Percentiles rank a stretch among this genome's conserved stretches.
Evolutionary conservation across 1,139 yeast species (phyloP).

Genomic region (Sugiyamaella paludigena): DNA sequence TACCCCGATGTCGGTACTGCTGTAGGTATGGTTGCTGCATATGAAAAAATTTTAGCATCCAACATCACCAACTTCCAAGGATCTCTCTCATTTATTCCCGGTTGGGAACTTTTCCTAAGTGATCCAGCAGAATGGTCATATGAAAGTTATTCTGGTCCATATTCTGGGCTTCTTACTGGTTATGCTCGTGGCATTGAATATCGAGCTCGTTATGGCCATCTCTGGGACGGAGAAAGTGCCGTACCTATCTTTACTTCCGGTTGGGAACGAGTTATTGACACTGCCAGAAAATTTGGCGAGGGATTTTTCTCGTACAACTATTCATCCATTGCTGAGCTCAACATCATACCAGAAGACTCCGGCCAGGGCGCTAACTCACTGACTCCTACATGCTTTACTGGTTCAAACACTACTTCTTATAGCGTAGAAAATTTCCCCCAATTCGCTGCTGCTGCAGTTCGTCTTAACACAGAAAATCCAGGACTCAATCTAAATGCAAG

Average conservation of each 20-base stretch:
- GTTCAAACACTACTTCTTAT: slow-evolving; percentile 34
- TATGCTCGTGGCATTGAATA: slow-evolving; percentile 35
- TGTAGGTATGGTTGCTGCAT: slow-evolving; percentile 19
- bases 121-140: slow-evolving; percentile 30
- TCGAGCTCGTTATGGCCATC: slow-evolving; percentile 39
- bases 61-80: slow-evolving; percentile 23
- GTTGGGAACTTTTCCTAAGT: slow-evolving; percentile 38
- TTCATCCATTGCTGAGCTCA: slow-evolving; percentile 37
- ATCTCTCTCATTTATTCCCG: slow-evolving; percentile 37
- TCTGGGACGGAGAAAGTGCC: slow-evolving; percentile 37
- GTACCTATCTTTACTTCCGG: slow-evolving; percentile 42
- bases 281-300: slow-evolving; percentile 42
- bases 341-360: slow-evolving; percentile 40
- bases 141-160: slow-evolving; percentile 38
- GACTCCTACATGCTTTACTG: slow-evolving; percentile 42
- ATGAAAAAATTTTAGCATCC: slow-evolving; percentile 20
- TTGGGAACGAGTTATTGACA: slow-evolving; percentile 41
- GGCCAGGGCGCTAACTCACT: slow-evolving; percentile 44
- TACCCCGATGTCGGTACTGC: slow-evolving; percentile 45
- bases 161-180: slow-evolving; percentile 38
- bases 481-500: slow-evolving; percentile 43
- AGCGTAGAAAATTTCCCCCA: slow-evolving; percentile 27
- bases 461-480: slow-evolving; percentile 43
- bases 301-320: slow-evolving; percentile 44
- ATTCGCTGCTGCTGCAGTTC: slow-evolving; percentile 40